These are phyloP conservation scores for Closterium sp. DNA, from an alignment of 139 green algal genomes.

Conservation along the genomic window DNA sequence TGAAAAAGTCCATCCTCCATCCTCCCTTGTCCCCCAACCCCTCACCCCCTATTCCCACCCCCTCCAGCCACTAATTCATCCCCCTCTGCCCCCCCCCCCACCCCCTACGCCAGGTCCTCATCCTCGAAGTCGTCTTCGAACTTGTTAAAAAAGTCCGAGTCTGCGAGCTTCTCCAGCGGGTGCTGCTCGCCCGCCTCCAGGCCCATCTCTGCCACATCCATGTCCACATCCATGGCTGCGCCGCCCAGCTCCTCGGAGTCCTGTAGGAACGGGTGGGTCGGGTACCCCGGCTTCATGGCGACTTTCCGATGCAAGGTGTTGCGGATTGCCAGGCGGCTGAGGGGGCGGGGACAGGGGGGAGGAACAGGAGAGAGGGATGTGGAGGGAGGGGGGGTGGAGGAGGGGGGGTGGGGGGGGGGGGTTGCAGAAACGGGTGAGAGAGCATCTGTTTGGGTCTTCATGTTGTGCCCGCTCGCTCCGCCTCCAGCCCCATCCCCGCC, in stretches of 20 bases:
- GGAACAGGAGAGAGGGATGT: neutral
- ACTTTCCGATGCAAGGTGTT: too few relatives aligned
- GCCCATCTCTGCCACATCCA: constrained; percentile 5
- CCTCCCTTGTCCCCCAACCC: neutral
- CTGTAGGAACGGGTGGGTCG: neutral
- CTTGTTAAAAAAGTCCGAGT: neutral
- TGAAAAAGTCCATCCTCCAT: neutral
- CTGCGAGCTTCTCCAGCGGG: constrained; percentile 5
- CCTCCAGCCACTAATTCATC: neutral
- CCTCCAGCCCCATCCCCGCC: too few relatives aligned
- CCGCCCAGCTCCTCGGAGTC: constrained; percentile 4
- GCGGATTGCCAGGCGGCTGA: neutral
- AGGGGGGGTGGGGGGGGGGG: neutral
- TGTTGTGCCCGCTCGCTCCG: too few relatives aligned
- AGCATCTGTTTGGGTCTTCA: too few relatives aligned
- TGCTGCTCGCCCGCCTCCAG: constrained; percentile 9
- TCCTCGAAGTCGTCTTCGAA: constrained; percentile 32
- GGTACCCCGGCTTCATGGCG: neutral
- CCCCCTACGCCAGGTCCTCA: constrained; percentile 18
- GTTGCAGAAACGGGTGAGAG: neutral
- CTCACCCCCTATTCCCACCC: neutral
- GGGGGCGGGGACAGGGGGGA: too few relatives aligned
- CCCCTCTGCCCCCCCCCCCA: neutral
- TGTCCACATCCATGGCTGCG: constrained; percentile 23
- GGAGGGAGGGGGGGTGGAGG: too few relatives aligned